Conservation (phyloP, 805 yeast genomes). For the Ascoidea tarda region DNA sequence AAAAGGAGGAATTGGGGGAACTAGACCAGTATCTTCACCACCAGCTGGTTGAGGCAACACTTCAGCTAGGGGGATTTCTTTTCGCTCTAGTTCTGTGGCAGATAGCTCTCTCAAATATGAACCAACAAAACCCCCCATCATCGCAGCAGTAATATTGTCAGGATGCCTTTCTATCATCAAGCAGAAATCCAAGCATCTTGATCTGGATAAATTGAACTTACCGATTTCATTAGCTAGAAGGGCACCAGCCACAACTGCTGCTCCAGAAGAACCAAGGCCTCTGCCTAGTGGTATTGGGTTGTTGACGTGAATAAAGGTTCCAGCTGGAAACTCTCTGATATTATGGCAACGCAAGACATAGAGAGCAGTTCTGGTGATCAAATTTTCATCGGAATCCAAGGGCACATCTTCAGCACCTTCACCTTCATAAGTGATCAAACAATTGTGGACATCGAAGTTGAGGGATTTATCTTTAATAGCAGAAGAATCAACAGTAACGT, state of each 20-base stretch:
- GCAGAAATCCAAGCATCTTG: slow-evolving; percentile 84
- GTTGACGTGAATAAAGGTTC: slow-evolving; percentile 65
- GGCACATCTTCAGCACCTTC: slow-evolving; percentile 82
- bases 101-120: slow-evolving; percentile 76
- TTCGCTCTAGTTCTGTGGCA: slow-evolving; percentile 55
- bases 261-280: slow-evolving; percentile 95
- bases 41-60: slow-evolving; percentile 72
- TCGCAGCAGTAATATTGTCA: slow-evolving; percentile 95
- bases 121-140: slow-evolving; percentile 98
- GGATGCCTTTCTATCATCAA: slow-evolving; percentile 97
- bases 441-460: slow-evolving; percentile 52
- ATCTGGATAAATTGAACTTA: slow-evolving; percentile 53
- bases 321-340: slow-evolving; percentile 62
- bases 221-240: slow-evolving; percentile 81
- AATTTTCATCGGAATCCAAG: slow-evolving; percentile 57
- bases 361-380: slow-evolving; percentile 86
- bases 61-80: slow-evolving; percentile 74
- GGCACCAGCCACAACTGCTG: slow-evolving; percentile 97
- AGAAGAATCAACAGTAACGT: slow-evolving; percentile 47
- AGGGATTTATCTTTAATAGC: slow-evolving; percentile 25
- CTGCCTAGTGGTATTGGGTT: slow-evolving; percentile 96
- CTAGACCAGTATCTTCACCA: slow-evolving; percentile 50
- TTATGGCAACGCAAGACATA: slow-evolving; percentile 82
- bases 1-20: slow-evolving; percentile 73
- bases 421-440: slow-evolving; percentile 55